Evolutionary conservation across 2,329 filamentous ascomycete genomes (phyloP).

Genomic region (Setomelanomma holmii): DNA sequence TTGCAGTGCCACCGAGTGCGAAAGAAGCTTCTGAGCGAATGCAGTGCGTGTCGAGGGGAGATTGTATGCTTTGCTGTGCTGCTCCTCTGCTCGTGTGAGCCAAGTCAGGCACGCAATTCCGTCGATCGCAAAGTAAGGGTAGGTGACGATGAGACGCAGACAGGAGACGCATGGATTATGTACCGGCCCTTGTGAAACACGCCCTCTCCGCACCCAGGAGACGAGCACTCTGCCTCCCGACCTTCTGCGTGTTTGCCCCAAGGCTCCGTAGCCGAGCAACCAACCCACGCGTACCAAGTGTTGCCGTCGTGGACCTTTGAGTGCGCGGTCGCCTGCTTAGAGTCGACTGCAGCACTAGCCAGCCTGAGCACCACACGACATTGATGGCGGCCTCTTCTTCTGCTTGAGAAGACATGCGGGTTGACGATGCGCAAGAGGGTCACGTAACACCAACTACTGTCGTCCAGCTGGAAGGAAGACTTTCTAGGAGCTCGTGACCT

Average conservation of each 20-base stretch:
- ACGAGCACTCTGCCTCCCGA: no score
- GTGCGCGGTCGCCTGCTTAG: background rate
- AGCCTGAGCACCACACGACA: no score
- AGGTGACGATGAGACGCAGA: constrained; percentile 33
- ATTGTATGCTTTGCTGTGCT: background rate
- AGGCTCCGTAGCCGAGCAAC: no score
- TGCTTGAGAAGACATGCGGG: no score
- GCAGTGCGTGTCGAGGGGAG: background rate
- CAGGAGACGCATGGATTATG: constrained; percentile 32
- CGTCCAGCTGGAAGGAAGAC: no score
- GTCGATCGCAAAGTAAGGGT: constrained; percentile 24
- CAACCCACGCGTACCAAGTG: constrained; percentile 11
- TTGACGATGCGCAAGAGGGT: no score
- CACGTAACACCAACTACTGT: no score
- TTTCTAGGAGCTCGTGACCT: constrained; percentile 17
- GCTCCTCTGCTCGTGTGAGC: constrained; percentile 11
- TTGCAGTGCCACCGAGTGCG: no score
- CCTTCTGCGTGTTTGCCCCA: no score
- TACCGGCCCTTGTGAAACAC: constrained; percentile 20
- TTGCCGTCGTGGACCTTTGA: constrained; percentile 7
- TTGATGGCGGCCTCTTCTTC: no score
- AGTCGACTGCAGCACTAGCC: background rate
- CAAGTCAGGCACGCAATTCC: constrained; percentile 29
- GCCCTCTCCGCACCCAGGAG: constrained; percentile 10
- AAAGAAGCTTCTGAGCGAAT: no score